These are phyloP conservation scores for Strigomonas culicis DNA, from an alignment of 208 protist genomes.

Conservation along the genomic window DNA sequence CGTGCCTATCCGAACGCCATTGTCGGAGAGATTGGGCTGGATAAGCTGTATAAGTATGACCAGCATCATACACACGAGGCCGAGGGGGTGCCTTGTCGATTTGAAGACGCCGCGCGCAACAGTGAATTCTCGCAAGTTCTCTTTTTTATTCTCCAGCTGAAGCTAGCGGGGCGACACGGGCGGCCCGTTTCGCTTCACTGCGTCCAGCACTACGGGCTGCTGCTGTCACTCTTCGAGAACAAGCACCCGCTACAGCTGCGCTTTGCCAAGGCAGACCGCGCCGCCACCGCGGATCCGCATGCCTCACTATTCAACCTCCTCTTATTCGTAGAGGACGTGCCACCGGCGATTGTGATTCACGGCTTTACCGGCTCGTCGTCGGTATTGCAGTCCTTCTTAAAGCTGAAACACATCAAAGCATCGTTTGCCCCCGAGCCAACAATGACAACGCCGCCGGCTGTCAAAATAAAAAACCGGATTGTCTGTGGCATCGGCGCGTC, in stretches of 20 bases:
- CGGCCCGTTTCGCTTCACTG: constrained; percentile 80
- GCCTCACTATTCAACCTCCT: background rate
- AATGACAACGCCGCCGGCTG: too few species aligned
- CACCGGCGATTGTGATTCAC: constrained; percentile 75
- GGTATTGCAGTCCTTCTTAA: constrained; percentile 59
- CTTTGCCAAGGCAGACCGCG: background rate
- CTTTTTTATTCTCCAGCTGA: constrained; percentile 33
- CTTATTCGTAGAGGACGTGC: constrained; percentile 29
- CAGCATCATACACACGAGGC: constrained; percentile 2
- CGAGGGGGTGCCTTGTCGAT: background rate
- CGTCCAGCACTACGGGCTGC: constrained; percentile 62
- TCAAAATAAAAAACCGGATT: constrained; percentile 35
- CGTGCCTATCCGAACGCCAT: constrained; percentile 38
- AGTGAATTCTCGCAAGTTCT: constrained; percentile 4
- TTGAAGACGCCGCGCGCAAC: background rate
- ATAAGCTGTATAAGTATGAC: constrained; percentile 65
- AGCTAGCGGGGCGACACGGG: constrained; percentile 45
- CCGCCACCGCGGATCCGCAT: background rate
- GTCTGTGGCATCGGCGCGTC: constrained; percentile 62
- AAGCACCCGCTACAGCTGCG: constrained; percentile 4
- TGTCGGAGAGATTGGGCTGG: constrained; percentile 83
- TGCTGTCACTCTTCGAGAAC: constrained; percentile 44
- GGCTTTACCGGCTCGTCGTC: constrained; percentile 73
- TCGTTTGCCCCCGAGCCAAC: too few species aligned
- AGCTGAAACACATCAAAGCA: constrained; percentile 46